A percentile compares a stretch with the other conserved stretches of the same genome.
These are phyloP conservation scores for Euphorbia peplus DNA, from an alignment of 345 rosid genomes.

Conservation along the genomic window DNA sequence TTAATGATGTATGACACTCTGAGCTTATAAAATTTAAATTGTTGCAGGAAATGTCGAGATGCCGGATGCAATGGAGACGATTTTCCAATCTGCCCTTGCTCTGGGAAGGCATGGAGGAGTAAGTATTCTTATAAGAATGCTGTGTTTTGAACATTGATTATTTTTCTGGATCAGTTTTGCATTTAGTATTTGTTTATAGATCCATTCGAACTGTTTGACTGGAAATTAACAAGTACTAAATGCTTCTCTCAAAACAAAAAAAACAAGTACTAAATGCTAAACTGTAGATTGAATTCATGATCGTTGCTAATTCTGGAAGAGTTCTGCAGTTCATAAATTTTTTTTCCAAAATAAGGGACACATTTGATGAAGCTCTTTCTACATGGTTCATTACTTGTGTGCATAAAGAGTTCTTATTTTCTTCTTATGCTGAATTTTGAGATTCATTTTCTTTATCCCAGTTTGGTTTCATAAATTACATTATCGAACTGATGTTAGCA, in stretches of 20 bases:
- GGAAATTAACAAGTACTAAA: background rate
- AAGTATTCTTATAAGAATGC: constrained; percentile 30
- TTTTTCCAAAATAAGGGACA: background rate
- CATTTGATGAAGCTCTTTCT: background rate
- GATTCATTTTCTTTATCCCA: background rate
- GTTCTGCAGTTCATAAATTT: too few relatives aligned
- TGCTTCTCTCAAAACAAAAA: too few relatives aligned
- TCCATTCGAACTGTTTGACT: background rate
- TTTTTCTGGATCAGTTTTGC: background rate
- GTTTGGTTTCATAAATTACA: background rate
- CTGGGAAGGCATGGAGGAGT: constrained; percentile 81
- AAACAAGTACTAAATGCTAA: background rate
- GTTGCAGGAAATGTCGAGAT: constrained; percentile 62
- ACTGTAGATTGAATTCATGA: background rate
- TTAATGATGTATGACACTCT: background rate
- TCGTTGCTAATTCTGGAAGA: too few relatives aligned
- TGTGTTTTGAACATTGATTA: too few relatives aligned
- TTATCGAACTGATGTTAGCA: too few relatives aligned
- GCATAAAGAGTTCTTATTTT: background rate
- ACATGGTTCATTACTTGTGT: background rate
- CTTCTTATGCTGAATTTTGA: background rate
- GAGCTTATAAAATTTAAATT: constrained; percentile 5
- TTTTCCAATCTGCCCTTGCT: constrained; percentile 84
- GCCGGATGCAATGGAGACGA: constrained; percentile 98
- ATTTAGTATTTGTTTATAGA: background rate